Evolutionary conservation across 2,329 filamentous ascomycete species (phyloP).

Genomic region (Claviceps sp.): DNA sequence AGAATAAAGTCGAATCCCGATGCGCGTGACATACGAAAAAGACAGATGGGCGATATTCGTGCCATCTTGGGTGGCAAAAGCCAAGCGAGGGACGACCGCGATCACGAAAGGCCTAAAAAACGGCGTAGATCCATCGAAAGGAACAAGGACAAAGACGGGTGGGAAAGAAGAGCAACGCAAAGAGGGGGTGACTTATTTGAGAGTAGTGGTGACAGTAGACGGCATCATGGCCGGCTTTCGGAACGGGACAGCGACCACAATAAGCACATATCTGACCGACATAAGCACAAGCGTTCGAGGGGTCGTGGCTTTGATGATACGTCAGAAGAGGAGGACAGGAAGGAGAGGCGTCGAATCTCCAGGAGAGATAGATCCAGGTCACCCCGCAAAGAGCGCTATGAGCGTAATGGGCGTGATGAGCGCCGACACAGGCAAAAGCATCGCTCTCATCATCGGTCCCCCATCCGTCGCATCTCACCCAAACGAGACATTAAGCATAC

Average conservation of each 20-base stretch:
- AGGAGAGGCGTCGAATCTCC: constrained; percentile 6
- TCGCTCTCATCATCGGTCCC: constrained; percentile 12
- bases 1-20: constrained; percentile 30
- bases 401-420: constrained; percentile 9
- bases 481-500: neutral
- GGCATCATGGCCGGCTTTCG: constrained; percentile 14
- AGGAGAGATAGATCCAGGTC: constrained; percentile 12
- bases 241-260: constrained; percentile 10
- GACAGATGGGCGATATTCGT: constrained; percentile 47
- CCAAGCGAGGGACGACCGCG: constrained; percentile 10
- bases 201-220: constrained; percentile 2
- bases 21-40: constrained; percentile 36
- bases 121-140: constrained; percentile 2
- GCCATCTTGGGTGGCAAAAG: constrained; percentile 39
- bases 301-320: neutral
- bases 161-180: neutral
- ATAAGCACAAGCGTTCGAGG: constrained; percentile 1
- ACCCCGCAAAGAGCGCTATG: constrained; percentile 12
- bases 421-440: constrained; percentile 19
- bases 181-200: neutral
- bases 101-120: neutral
- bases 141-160: constrained; percentile 9
- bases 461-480: neutral
- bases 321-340: neutral
- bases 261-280: constrained; percentile 3